Evolutionary conservation across 2,329 filamentous ascomycete genomes (phyloP), one percentile per base, ranked within the genome.

Genomic region (Penicillium sp.): DNA sequence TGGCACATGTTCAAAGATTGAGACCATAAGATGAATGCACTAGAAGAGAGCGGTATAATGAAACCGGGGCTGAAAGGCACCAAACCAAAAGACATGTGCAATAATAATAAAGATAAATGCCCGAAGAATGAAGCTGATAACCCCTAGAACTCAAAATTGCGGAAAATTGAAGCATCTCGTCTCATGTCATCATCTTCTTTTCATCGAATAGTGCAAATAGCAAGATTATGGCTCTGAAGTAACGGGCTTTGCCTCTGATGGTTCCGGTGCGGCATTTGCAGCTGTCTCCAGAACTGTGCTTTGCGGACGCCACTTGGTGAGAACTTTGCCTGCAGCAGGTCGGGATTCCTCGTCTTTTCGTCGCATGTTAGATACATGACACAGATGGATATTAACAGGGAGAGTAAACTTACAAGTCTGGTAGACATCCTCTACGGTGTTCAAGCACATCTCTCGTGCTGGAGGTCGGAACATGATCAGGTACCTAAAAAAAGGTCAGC

Each of bases 401-500:
- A 13, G 37, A 41, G 32, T 31, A 12, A 45, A 68, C 76, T 68
- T 74, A 78, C 80, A 79, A 46, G 78, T 80, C 54, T 75, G 74
- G 74, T 83, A 86, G 39, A 87, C 75, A 59, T 83, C 79, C 59
- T 83, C 80, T 12, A 86, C 65, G 1, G 82, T 79, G 63, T 86
- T 82, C 12, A 86, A 68, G 42, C 80, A 81, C 50, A 82, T 72
- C 16, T 83, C 79, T 53, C 83, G 75, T 1, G 80, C 81, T 0
- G 84, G 84, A 6, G 83, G 83, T n/a, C 83, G 77, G 64, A 85
- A 77, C 71, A 84, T 78, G 55, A 83, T 72, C 27, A 85, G 68
- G 64, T 85, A 84, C 58, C 77, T 79, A 50, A 6, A 50, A 18
- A 32, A 16, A 31, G 0, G 54, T 69, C 46, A 66, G 52, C 37